Conservation (phyloP, 768 basidiomycete genomes). For the Pleurotus salmoneostramineus region DNA sequence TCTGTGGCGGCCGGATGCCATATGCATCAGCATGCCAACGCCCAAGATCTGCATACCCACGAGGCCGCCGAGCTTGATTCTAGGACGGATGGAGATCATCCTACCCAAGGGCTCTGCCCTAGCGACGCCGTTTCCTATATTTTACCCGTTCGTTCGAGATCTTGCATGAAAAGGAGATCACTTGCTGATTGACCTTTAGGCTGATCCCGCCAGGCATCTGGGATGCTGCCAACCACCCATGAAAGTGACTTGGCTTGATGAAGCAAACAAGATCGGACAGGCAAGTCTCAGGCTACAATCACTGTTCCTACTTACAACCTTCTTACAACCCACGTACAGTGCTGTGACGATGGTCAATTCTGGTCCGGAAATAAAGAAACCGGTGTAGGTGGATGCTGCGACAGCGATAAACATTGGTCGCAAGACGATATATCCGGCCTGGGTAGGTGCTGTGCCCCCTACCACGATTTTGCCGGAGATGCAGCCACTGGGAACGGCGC, state of each 20-base stretch:
- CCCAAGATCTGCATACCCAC: neutral
- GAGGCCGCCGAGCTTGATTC: neutral
- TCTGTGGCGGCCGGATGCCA: no score
- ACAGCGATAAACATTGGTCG: slow-evolving; percentile 4
- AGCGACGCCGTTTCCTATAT: neutral
- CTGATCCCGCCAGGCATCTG: neutral
- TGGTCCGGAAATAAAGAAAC: slow-evolving; percentile 1
- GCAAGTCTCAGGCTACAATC: neutral
- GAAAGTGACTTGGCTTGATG: slow-evolving; percentile 6
- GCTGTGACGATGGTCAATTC: neutral
- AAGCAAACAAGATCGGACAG: neutral
- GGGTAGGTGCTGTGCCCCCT: slow-evolving; percentile 1
- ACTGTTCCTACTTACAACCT: neutral
- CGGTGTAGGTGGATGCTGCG: neutral
- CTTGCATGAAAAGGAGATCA: neutral
- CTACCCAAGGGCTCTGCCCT: neutral
- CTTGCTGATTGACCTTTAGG: neutral
- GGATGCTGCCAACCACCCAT: neutral
- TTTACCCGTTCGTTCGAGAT: neutral
- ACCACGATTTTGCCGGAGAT: slow-evolving; percentile 5
- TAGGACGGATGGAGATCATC: no score
- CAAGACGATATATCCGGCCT: slow-evolving; percentile 2
- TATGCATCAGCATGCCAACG: neutral
- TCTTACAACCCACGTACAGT: neutral
- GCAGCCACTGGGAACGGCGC: neutral